Base-by-base conservation (phyloP, 2,329 filamentous ascomycete species). In the Colletotrichum sp. region DNA sequence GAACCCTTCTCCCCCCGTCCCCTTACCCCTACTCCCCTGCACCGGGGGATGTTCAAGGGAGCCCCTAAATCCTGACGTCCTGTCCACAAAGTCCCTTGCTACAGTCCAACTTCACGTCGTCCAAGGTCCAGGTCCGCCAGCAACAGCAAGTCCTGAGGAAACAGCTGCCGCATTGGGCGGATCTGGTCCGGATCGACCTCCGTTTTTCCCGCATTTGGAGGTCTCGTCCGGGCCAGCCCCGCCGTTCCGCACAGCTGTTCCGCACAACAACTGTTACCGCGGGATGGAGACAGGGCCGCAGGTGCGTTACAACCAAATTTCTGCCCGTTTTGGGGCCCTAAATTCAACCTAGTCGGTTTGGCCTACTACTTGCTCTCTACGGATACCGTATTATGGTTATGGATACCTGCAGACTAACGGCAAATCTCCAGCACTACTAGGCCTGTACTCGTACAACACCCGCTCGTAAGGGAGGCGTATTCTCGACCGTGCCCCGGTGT, bases 131-230 rank as follows among this genome's bases (percentile, higher is more conserved):
- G 44, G 28, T 24, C 44, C 32, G 39, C 57, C 57, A 32, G 28
- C 32, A 44, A 49, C 62, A 28, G 39, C 24, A 34, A 57, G 32
- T 49, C 21, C 60, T 44, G 49, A 30, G 59, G 68, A 24, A 36
- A 67, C 57, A 72, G 44, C 73, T 76, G 39, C 63, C 57, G 16
- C 12, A 44, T 68, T 68, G 32, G 73, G 73, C 63, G 73, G 69
- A 68, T 68, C 30, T 72, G 15, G 28, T 72, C 73, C 73, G 73
- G 63, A 72, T 72, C 28, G 36, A 15, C 69, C 73, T 67, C 73
- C 73, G 63, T 24, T 26, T 49, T 72, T n/a, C 63, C 73, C 69
- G 69, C 16, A 72, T 72, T 72, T 32, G 63, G 73, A 44, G 44
- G 69, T 64, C 62, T 76, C n/a, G 9, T 72, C 73, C 73, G 69